Base-by-base conservation (phyloP, 306 rosid genomes). In the Glycyrrhiza uralensis region DNA sequence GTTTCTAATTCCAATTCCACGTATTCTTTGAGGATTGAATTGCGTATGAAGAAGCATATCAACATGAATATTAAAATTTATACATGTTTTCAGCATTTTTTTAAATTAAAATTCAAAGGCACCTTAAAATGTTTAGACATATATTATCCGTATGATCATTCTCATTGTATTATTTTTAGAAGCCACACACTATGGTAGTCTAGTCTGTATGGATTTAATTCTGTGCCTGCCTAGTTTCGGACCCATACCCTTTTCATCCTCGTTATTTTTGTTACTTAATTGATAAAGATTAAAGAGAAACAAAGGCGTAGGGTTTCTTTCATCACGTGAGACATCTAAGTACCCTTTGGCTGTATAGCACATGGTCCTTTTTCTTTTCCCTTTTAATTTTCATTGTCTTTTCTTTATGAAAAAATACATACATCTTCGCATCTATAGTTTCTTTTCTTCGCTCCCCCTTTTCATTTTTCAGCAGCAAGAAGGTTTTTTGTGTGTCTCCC, bases 271-370 rank as follows among this genome's bases (percentile, higher is more conserved):
- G 67, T 73, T 58, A 36, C 57, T 47, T 74, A 46, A 42, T 30
- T 49, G 62, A 62, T 46, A 32, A 80, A 80, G 54, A 80, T 62
- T 26, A 38, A 75, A 67, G 76, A 44, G 35, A 58, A n/a, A 62
- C 47, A 72, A 35, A 41, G 61, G 72, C 33, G 39, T 28, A 58
- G 32, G 54, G 61, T 42, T 77, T 66, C 69, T 75, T 73, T 81
- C 23, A 49, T 77, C 88, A 76, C 85, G 85, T 83, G 90, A 81
- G 66, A 50, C 7, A 79, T 64, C 24, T 57, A 66, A 45, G 24
- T n/a, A n/a, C n/a, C 71, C 54, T 32, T 55, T 75, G 72, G 78
- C 49, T 67, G 68, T 67, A 67, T 57, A 70, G 38, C 69, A 66
- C 66, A 49, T 71, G 52, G 51, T 64, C 20, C 6, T 42, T 32